Evolutionary conservation across 345 rosid genomes (phyloP), one percentile per base, ranked within the genome.

Genomic region (Ceriops zippeliana): DNA sequence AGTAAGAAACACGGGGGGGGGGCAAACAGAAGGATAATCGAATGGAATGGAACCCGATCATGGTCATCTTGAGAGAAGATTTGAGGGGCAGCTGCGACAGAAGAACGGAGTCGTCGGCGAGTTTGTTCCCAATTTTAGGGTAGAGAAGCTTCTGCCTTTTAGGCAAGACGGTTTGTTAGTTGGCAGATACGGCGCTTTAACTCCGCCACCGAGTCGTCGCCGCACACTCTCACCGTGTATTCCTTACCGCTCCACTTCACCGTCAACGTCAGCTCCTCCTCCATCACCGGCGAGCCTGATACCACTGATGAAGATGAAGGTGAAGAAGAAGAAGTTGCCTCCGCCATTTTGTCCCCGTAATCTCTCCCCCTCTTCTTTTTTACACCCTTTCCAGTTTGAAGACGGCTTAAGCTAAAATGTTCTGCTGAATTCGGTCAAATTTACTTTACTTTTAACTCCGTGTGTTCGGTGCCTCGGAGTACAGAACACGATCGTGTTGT

Each of bases 191-290:
- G 83, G 66, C 93, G 97, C 72, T 95, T 95, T 83, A 95, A 65
- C 79, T 91, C 99, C 19, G 90, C 91, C 7, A 95, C 96, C 0
- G 96, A 88, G 69, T 89, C 99, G 69, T 91, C 96, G 19, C 86
- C 90, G 75, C 96, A 91, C 73, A 88, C 88, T 61, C 89, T 90
- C 77, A 89, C 87, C 0, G 92, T 86, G 76, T 85, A 91, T 81
- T 95, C 97, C 62, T 95, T 95, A 6, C 96, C 93, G 56, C 89
- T 91, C 99, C 99, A 95, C 66, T 91, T 95, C 28, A 95, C 87
- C 1, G 77, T 69, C 63, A 91, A 83, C 1, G 96, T 88, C 57
- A 95, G 80, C 84, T 91, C 97, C 73, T 90, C 97, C 75, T 83
- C 96, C 63, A 86, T 68, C 73, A 62, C 71, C 63, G 84, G 28